A percentile compares a stretch with the other conserved stretches of the same genome.
Conservation (phyloP, 2,329 filamentous ascomycete species). For the Monosporascus cannonballus region DNA sequence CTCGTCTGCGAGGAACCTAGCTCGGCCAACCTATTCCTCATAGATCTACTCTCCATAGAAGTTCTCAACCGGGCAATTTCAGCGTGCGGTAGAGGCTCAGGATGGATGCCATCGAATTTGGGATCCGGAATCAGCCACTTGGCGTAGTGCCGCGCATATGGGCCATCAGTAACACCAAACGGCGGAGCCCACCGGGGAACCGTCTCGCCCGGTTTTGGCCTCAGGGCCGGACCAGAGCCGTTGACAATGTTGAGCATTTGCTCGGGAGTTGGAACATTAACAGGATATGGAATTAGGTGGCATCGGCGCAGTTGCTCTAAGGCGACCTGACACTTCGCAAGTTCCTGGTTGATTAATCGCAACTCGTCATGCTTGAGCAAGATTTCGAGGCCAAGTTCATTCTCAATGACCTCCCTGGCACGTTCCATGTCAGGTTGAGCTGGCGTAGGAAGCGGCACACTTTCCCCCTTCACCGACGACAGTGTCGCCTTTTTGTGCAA, state of each 20-base stretch:
- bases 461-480: slow-evolving; percentile 13
- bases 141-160: slow-evolving; percentile 89
- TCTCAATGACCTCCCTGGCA: slow-evolving; percentile 68
- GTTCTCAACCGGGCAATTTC: slow-evolving; percentile 38
- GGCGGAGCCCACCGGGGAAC: slow-evolving; percentile 75
- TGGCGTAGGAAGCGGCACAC: slow-evolving; percentile 5
- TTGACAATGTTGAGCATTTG: slow-evolving; percentile 65
- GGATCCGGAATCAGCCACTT: slow-evolving; percentile 91
- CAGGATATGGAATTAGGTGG: slow-evolving; percentile 84
- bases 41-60: slow-evolving; percentile 65
- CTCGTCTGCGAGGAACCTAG: slow-evolving; percentile 37
- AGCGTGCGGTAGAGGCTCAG: slow-evolving; percentile 36
- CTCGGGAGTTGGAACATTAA: slow-evolving; percentile 58
- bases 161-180: slow-evolving; percentile 86
- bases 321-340: slow-evolving; percentile 90
- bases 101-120: slow-evolving; percentile 67
- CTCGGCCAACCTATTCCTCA: slow-evolving; percentile 67
- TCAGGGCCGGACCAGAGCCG: slow-evolving; percentile 67
- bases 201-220: slow-evolving; percentile 53
- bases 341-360: slow-evolving; percentile 88
- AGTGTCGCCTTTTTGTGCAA: slow-evolving; percentile 24
- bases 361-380: slow-evolving; percentile 91
- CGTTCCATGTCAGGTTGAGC: slow-evolving; percentile 36
- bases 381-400: slow-evolving; percentile 87
- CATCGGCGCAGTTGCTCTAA: slow-evolving; percentile 91